Evolutionary conservation across 2,329 filamentous ascomycete species (phyloP).

Genomic region (Verticillium isaacii): DNA sequence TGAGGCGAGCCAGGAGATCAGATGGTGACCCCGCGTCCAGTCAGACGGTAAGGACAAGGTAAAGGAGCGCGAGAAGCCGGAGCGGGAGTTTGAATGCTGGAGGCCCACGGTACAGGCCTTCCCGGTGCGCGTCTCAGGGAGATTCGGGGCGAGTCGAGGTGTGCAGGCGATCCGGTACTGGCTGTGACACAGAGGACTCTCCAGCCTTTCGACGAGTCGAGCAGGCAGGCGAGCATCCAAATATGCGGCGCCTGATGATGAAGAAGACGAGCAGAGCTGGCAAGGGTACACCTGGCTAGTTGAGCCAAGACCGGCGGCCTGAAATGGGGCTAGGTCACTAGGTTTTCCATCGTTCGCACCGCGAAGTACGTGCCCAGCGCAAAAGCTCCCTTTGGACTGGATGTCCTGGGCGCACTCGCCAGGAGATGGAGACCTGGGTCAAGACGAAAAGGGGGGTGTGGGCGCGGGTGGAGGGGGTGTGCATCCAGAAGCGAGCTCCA

Average conservation of each 20-base stretch:
- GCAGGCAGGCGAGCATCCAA: neutral
- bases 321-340: neutral
- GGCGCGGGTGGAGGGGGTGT: too few species aligned
- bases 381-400: neutral
- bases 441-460: neutral
- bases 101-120: neutral
- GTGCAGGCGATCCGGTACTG: too few species aligned
- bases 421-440: neutral
- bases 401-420: neutral
- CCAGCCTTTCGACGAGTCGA: too few species aligned
- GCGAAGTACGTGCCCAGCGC: neutral
- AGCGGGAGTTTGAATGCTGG: too few species aligned
- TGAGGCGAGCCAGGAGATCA: neutral
- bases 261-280: neutral
- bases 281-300: neutral
- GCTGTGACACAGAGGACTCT: too few species aligned
- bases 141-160: neutral
- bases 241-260: neutral
- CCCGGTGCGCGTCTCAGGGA: neutral
- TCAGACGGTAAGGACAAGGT: neutral
- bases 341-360: neutral
- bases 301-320: neutral
- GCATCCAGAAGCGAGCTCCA: too few species aligned
- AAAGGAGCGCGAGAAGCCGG: too few species aligned
- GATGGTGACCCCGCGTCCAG: neutral